Evolutionary conservation across 768 basidiomycete species (phyloP).

Genomic region (Agaricus blazei): DNA sequence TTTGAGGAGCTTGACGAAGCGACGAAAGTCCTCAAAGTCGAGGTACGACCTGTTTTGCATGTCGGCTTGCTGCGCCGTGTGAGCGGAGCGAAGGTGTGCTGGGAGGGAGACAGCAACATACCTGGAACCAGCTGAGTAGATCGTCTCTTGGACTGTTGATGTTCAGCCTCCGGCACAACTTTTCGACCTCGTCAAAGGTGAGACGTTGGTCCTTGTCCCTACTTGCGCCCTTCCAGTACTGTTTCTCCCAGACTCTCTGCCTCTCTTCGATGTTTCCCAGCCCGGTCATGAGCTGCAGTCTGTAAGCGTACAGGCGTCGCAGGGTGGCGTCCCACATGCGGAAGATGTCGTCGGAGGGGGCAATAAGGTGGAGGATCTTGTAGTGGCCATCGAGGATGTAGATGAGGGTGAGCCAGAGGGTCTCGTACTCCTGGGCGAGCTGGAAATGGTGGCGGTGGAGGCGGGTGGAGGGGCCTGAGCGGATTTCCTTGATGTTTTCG

Average conservation of each 20-base stretch:
- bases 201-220: constrained; percentile 56
- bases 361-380: constrained; percentile 84
- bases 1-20: constrained; percentile 83
- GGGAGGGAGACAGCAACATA: constrained; percentile 16
- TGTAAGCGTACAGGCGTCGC: constrained; percentile 58
- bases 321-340: constrained; percentile 62
- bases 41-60: constrained; percentile 49
- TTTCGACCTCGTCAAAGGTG: constrained; percentile 71
- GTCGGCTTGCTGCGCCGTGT: constrained; percentile 60
- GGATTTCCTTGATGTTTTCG: constrained; percentile 86
- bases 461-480: constrained; percentile 67
- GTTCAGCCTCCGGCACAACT: constrained; percentile 67
- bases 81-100: constrained; percentile 2
- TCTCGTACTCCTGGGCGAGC: constrained; percentile 59
- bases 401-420: constrained; percentile 84
- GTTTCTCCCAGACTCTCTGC: constrained; percentile 76
- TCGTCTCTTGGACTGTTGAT: constrained; percentile 59
- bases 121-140: constrained; percentile 57
- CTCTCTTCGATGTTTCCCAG: constrained; percentile 65
- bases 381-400: constrained; percentile 75
- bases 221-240: constrained; percentile 78
- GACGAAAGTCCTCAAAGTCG: constrained; percentile 78
- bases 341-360: constrained; percentile 49
- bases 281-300: constrained; percentile 72
- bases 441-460: constrained; percentile 75